Evolutionary conservation across 1,284 basidiomycete species (phyloP), one percentile per base, ranked within the genome.

Genomic region (Volvariella volvacea): DNA sequence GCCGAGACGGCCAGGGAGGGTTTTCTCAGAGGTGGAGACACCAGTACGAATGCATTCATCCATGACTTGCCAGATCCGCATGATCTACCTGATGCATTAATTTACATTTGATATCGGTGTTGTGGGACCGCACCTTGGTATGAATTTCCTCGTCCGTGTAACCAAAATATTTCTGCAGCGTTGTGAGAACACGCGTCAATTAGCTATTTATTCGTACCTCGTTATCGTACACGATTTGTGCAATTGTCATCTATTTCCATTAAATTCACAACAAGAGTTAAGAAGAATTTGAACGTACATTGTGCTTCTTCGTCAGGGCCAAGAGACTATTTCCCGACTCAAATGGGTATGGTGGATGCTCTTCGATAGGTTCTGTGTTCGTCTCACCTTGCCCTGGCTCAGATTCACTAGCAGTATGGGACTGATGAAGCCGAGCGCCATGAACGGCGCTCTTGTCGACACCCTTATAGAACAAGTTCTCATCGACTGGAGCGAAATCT

Each of bases 381-480:
- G n/a, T 19, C 10, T 32, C 20, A 37, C 20, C 17, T 30, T 32
- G 42, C n/a, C 19, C 36, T 22, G 39, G 21, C 16, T 32, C 10
- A 40, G 39, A 43, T 51, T 21, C 46, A 45, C 50, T 1, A 68
- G 60, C n/a, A 17, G 69, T 75, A 55, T 85, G 79, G 3, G 67
- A 70, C 54, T 89, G 88, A 51, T 88, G 79, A 20, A 92, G 67
- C 22, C 94, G 78, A 20, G 86, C 83, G 16, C 78, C 79, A 44
- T 87, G 83, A 3, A 94, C 93, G 9, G 74, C 72, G 41, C 71
- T 68, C 60, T 92, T 89, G 58, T 92, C 80, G n/a, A 94, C 88
- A n/a, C 90, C 83, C 61, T 92, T 92, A 74, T 97, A 97, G 62
- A 92, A 97, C 51, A 97, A 62, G 61, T 98, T 97, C 66, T 98